Conservation (phyloP, 257 asterid species). For the Pogostemon cablin region DNA sequence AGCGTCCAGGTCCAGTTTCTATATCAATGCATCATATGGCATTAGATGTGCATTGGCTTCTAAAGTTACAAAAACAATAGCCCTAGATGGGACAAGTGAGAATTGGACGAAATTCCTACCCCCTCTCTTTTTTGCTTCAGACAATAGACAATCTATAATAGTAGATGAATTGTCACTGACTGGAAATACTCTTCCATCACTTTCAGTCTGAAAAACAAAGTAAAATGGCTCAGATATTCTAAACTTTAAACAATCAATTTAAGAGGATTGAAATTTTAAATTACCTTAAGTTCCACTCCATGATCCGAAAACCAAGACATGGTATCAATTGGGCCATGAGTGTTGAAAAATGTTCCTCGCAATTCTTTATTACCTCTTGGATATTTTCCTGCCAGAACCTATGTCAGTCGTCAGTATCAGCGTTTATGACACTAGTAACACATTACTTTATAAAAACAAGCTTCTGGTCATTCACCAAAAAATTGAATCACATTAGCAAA, state of each 20-base stretch:
- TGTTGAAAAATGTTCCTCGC: constrained; percentile 84
- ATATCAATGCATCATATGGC: background rate
- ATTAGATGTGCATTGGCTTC: constrained; percentile 13
- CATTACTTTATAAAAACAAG: constrained; percentile 1
- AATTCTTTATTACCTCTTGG: constrained; percentile 95
- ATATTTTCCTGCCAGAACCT: constrained; percentile 82
- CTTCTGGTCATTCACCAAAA: constrained; percentile 10
- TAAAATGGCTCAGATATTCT: constrained; percentile 20
- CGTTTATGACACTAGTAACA: constrained; percentile 22
- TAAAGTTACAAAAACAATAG: background rate
- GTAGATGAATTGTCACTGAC: constrained; percentile 82
- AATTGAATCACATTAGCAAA: constrained; percentile 9
- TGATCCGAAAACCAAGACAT: constrained; percentile 88
- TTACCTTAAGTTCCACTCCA: constrained; percentile 84
- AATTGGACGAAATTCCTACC: constrained; percentile 52
- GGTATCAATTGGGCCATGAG: constrained; percentile 84
- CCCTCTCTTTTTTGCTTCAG: constrained; percentile 81
- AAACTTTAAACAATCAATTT: constrained; percentile 16
- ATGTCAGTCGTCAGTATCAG: constrained; percentile 29
- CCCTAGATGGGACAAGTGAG: constrained; percentile 15
- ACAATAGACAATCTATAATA: constrained; percentile 76
- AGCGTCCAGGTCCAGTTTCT: constrained; percentile 11
- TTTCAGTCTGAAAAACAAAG: constrained; percentile 65
- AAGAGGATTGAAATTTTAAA: constrained; percentile 14
- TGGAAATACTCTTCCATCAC: constrained; percentile 94